Evolutionary conservation across 176 grass and related monocot species (phyloP).

Genomic region (Zea mays): Zm-B73-REFERENCE-NAM-5.0 NC_050098.1:153175001-153175500

Average conservation of each 20-base stretch:
- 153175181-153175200: not conserved
- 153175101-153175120: constrained; percentile 4
- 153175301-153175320: no score
- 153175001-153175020: constrained; percentile 78
- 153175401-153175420: constrained; percentile 8
- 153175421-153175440: not conserved
- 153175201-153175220: not conserved
- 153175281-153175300: not conserved
- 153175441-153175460: not conserved
- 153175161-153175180: not conserved
- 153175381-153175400: not conserved
- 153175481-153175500: not conserved
- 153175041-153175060: constrained; percentile 83
- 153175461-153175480: not conserved
- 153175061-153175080: constrained; percentile 76
- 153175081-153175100: constrained; percentile 22
- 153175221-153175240: not conserved
- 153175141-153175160: not conserved
- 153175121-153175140: not conserved
- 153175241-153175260: constrained; percentile 12
- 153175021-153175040: constrained; percentile 92
- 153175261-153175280: not conserved
- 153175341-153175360: no score
- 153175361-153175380: no score
- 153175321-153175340: no score